Evolutionary conservation across 257 asterid genomes (phyloP), one percentile per base, ranked within the genome.

Genomic region (Misopates orontium): DNA sequence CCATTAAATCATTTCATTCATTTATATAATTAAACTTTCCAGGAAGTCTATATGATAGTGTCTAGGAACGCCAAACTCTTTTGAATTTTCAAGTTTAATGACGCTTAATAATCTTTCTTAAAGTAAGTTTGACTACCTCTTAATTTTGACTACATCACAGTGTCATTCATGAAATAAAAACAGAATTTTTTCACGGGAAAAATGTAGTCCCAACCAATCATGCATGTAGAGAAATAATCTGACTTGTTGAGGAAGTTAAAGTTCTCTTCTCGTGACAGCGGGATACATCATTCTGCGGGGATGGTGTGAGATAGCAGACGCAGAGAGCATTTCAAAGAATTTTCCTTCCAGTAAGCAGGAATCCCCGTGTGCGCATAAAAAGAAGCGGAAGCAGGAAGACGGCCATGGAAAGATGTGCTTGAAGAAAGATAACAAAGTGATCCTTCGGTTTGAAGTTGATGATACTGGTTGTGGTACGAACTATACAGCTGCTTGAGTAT

Each of bases 391-490:
- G 79, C 79, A 72, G 25, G 86, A 71, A 62, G 70, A 62, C 31
- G 70, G 67, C 73, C 81, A 76, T 18, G 80, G 75, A 22, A 84
- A 78, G 62, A 72, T 22, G 22, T 71, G 81, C 78, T 66, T 78
- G 73, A 80, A 74, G 73, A 85, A 84, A 64, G 88, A 84, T 15
- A 83, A 86, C 80, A 82, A 73, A 79, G 73, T 82, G 65, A 73
- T 77, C 65, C 75, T 91, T 39, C 87, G 96, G 90, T 91, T 91
- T 78, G 96, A 91, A 79, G 95, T 91, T 57, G 96, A 88, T 45
- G 98, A 91, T 76, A 80, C 87, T 60, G 98, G 98, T 22, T 89
- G 95, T 60, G 96, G 98, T 91, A 91, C 22, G 91, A 71, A 72
- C 13, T 36, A 60, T 49, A 40, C 50, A 56, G 56, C 71, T 69